These are phyloP conservation scores for Aureobasidium leucospermi DNA, from an alignment of 2,329 filamentous ascomycete genomes.

Conservation along the genomic window DNA sequence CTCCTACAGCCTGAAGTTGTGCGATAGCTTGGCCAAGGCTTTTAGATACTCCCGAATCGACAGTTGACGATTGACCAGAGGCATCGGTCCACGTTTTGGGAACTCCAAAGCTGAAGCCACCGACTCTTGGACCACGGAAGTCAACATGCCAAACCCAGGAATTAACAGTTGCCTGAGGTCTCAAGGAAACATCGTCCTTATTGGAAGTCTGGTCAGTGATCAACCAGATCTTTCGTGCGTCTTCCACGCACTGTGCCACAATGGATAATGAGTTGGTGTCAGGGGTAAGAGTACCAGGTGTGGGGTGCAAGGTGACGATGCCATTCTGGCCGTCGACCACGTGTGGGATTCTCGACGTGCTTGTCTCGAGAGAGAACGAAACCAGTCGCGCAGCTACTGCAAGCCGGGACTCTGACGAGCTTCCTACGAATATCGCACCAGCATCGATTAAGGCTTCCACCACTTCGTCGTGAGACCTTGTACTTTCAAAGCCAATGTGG, in stretches of 20 bases:
- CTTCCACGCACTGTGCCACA: background rate
- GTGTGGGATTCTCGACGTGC: background rate
- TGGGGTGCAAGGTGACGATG: background rate
- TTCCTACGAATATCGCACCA: background rate
- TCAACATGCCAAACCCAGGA: background rate
- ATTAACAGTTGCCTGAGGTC: background rate
- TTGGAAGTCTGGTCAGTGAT: background rate
- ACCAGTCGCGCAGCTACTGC: background rate
- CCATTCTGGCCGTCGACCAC: too few relatives aligned
- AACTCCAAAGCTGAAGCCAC: background rate
- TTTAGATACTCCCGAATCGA: too few relatives aligned
- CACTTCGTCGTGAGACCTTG: background rate
- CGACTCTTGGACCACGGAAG: background rate
- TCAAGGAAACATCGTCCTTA: background rate
- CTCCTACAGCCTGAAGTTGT: background rate
- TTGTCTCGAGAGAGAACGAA: background rate
- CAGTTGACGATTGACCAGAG: too few relatives aligned
- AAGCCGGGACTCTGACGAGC: too few relatives aligned
- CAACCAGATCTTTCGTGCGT: background rate
- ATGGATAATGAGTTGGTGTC: background rate
- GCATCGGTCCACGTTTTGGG: background rate
- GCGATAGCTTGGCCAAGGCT: background rate
- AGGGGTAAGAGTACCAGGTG: background rate
- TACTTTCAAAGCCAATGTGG: constrained; percentile 45
- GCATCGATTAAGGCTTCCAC: background rate